These are phyloP conservation scores for Aurinia saxatilis DNA, from an alignment of 345 rosid genomes.

Conservation along the genomic window DNA sequence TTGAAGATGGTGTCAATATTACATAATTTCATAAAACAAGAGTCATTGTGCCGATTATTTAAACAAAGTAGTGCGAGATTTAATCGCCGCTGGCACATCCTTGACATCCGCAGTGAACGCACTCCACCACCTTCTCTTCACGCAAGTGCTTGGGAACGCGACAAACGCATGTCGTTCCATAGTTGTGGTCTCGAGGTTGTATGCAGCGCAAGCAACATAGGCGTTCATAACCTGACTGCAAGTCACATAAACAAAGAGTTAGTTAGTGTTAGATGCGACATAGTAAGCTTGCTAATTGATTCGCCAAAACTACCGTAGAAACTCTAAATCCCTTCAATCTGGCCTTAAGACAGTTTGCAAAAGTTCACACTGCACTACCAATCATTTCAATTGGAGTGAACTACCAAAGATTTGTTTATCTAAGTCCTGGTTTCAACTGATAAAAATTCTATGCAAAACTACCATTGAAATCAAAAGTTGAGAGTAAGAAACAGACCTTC, in stretches of 20 bases:
- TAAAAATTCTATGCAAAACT: no score
- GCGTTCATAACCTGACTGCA: slow-evolving; percentile 80
- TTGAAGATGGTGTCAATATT: no score
- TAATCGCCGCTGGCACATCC: slow-evolving; percentile 84
- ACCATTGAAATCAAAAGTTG: no score
- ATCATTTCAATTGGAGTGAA: no score
- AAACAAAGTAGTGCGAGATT: neutral
- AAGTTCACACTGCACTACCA: no score
- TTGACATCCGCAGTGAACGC: slow-evolving; percentile 77
- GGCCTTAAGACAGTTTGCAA: neutral
- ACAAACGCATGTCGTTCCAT: slow-evolving; percentile 71
- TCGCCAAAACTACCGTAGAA: neutral
- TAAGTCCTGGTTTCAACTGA: no score
- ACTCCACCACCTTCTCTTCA: slow-evolving; percentile 81
- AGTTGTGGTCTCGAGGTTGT: slow-evolving; percentile 87
- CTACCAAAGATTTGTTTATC: no score
- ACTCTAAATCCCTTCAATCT: neutral
- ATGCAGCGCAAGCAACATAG: slow-evolving; percentile 80
- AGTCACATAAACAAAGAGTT: neutral
- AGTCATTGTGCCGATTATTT: no score
- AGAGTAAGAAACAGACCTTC: neutral
- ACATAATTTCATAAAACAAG: no score
- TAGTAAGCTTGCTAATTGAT: no score
- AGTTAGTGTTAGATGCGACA: no score
- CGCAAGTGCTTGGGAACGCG: slow-evolving; percentile 71